Percentiles rank a stretch among this genome's conserved stretches.
Evolutionary conservation across 495 filamentous ascomycete species (phyloP).

Genomic region (Xylaria sp.): DNA sequence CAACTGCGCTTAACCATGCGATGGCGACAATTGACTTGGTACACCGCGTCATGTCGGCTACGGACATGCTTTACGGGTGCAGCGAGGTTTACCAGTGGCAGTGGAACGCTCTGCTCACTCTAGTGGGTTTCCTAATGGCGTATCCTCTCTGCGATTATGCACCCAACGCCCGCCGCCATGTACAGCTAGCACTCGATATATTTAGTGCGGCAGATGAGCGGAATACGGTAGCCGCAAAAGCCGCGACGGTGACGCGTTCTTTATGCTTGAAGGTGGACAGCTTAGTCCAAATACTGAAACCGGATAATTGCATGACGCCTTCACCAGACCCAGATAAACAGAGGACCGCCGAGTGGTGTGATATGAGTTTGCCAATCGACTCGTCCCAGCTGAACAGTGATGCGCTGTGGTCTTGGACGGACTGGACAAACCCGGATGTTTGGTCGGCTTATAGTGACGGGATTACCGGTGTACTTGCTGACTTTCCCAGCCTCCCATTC

Average conservation of each 20-base stretch:
- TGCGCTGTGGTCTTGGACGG: conserved; percentile 30
- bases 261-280: conserved; percentile 29
- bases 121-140: conserved; percentile 45
- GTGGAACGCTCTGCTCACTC: conserved; percentile 45
- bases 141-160: conserved; percentile 23
- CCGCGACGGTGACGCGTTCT: conserved; percentile 16
- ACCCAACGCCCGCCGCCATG: conserved; percentile 13
- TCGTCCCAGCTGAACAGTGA: conserved; percentile 25
- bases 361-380: background rate
- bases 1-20: conserved; percentile 40
- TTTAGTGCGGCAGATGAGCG: conserved; percentile 23
- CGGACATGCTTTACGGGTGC: conserved; percentile 38
- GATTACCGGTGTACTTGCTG: conserved; percentile 28
- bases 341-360: conserved; percentile 12
- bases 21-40: conserved; percentile 33
- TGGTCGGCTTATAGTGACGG: conserved; percentile 31
- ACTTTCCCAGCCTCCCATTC: conserved; percentile 30
- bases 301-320: conserved; percentile 1
- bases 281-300: conserved; percentile 28
- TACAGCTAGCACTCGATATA: conserved; percentile 26
- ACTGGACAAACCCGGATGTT: conserved; percentile 21
- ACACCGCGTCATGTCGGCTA: conserved; percentile 33
- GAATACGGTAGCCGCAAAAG: conserved; percentile 18
- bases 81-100: conserved; percentile 44
- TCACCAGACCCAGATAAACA: background rate